Base-by-base conservation (phyloP, 2,329 filamentous ascomycete species). In the Penicillium italicum region DNA sequence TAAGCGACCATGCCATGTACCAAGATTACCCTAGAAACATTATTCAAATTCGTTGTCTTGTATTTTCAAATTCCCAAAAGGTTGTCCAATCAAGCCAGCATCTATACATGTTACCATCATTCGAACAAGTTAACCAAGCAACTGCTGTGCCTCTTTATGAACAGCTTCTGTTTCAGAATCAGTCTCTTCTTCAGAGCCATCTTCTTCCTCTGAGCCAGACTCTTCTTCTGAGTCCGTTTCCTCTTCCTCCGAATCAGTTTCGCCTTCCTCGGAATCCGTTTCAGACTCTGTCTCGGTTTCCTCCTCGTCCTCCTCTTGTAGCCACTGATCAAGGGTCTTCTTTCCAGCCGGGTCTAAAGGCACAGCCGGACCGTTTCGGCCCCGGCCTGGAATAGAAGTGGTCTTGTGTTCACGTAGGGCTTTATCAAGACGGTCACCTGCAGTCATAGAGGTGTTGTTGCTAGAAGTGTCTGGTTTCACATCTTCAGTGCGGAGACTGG, bases 261-360 rank as follows among this genome's bases (percentile, higher is more conserved):
- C 71, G 7, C 73, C 74, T 2, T 79, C 78, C 1, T 78, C 65
- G 4, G 60, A 80, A 2, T 80, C 80, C 0, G 81, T 77, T 8
- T 77, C 79, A 7, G 80, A 77, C 2, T 81, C 82, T 6, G 80
- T 78, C 7, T 80, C 80, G 2, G 79, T 80, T 24, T 82, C 80
- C 10, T 80, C 79, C 11, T 82, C n/a, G n/a, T n/a, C 82, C 1
- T 80, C 83, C 5, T 50, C 47, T n/a, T 87, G 91, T 54, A 97
- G 79, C 92, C 94, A 97, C 71, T 96, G 91, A 76, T 97, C 91
- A 59, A 99, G 76, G 20, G 87, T 90, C 81, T 96, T 96, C 38
- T 85, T 84, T 49, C 85, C 85, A 5, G 75, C 73, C 16, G 67
- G 57, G 14, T 61, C 66, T 8, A 60, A 56, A 5, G 66, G 58